These are phyloP conservation scores for Irpex sp. DNA, from an alignment of 1,284 basidiomycete genomes.

Conservation along the genomic window DNA sequence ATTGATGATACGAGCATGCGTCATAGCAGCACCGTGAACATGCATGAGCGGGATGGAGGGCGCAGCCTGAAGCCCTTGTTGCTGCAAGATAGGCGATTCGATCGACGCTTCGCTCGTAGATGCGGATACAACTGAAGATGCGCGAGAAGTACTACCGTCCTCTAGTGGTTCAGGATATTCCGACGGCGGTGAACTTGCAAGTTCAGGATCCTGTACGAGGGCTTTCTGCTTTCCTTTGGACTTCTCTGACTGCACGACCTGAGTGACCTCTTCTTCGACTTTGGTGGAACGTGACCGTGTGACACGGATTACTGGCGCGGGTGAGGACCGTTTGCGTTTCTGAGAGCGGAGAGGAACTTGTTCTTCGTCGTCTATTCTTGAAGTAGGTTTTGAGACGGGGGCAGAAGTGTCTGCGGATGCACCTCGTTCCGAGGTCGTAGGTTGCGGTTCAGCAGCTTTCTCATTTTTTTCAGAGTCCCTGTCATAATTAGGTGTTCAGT, in stretches of 20 bases:
- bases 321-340: constrained; percentile 21
- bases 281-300: constrained; percentile 12
- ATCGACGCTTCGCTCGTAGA: constrained; percentile 30
- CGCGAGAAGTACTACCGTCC: constrained; percentile 35
- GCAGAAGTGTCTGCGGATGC: neutral
- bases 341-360: neutral
- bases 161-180: neutral
- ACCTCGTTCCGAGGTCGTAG: neutral
- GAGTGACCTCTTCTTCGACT: neutral
- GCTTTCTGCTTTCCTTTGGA: constrained; percentile 13
- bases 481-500: neutral
- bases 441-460: neutral
- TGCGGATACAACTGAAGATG: constrained; percentile 46
- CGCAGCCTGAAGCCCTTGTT: constrained; percentile 10
- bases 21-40: constrained; percentile 19
- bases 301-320: constrained; percentile 9
- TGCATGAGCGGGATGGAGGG: constrained; percentile 26
- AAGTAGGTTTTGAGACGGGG: neutral
- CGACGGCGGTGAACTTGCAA: neutral
- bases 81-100: constrained; percentile 11
- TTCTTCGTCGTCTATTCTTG: neutral
- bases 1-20: neutral
- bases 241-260: constrained; percentile 14
- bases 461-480: neutral
- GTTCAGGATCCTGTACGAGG: neutral